Evolutionary conservation across 192 early-diverging fungal genomes (phyloP).

Genomic region (Coemansia guatemalensis): DNA sequence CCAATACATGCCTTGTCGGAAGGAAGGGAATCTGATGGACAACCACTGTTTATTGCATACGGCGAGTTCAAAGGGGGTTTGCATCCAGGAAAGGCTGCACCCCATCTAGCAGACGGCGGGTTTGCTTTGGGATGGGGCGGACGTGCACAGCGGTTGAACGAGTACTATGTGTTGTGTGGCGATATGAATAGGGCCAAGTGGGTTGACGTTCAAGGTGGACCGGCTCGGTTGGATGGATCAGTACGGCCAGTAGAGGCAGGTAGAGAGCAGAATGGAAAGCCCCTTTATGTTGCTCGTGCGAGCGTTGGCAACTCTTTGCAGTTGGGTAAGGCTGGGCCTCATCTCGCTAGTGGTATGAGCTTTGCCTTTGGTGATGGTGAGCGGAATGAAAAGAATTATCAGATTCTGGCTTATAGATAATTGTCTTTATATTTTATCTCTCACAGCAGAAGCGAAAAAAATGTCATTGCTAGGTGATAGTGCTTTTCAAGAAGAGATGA

Average conservation of each 20-base stretch:
- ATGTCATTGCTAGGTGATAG: too few species aligned
- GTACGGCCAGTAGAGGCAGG: too few species aligned
- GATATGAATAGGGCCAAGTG: constrained; percentile 50
- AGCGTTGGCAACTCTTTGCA: constrained; percentile 21
- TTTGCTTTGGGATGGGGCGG: constrained; percentile 55
- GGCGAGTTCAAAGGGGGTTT: constrained; percentile 49
- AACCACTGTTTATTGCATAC: constrained; percentile 54
- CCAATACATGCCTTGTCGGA: constrained; percentile 40
- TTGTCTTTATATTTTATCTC: too few species aligned
- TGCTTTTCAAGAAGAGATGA: too few species aligned
- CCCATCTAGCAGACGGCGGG: constrained; percentile 40
- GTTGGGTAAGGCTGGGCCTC: constrained; percentile 37
- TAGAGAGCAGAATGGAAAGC: constrained; percentile 15
- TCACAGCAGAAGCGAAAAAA: too few species aligned
- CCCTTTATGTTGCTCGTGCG: constrained; percentile 34
- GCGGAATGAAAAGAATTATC: constrained; percentile 11
- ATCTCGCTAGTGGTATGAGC: constrained; percentile 32
- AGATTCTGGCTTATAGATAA: constrained; percentile 7
- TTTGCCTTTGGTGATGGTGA: constrained; percentile 27
- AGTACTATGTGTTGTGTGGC: constrained; percentile 61
- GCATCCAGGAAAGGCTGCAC: constrained; percentile 45
- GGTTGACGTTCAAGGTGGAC: constrained; percentile 19
- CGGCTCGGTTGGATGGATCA: constrained; percentile 4
- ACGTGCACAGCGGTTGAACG: constrained; percentile 32
- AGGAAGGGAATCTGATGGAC: constrained; percentile 54